A percentile compares a stretch with the other conserved stretches of the same genome.
phyloP scores from a whole-genome alignment of 2,329 filamentous ascomycete genomes.

The Colletotrichum zoysiae region DNA sequence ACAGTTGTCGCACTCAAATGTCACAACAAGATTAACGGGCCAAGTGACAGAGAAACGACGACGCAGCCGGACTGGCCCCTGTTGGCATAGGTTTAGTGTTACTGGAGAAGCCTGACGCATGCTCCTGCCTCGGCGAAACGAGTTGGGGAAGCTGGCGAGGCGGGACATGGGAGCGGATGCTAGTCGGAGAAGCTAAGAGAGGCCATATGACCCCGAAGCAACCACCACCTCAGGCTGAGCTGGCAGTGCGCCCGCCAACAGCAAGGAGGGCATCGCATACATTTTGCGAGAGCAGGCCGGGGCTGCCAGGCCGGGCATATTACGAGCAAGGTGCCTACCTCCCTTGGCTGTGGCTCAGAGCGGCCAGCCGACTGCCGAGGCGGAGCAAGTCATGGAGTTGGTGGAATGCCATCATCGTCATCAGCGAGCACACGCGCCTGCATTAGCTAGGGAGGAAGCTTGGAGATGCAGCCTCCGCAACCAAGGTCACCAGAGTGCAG shows the following conservation, averaged over 20 bases:
- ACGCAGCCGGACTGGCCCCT: not conserved
- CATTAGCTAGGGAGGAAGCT: conserved; percentile 1
- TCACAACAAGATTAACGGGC: not conserved
- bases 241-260: conserved; percentile 13
- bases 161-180: not conserved
- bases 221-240: conserved; percentile 12
- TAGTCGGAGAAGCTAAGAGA: not conserved
- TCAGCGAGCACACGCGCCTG: conserved; percentile 3
- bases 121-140: not conserved
- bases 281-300: no score
- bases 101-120: not conserved
- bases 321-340: not conserved
- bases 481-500: no score
- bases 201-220: conserved; percentile 12
- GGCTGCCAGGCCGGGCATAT: not conserved
- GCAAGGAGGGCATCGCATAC: not conserved
- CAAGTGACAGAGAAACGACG: not conserved
- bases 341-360: not conserved
- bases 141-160: not conserved
- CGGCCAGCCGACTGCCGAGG: conserved; percentile 10
- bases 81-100: not conserved
- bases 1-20: not conserved
- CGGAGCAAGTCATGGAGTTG: not conserved
- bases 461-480: not conserved
- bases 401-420: conserved; percentile 13